Percentiles rank a stretch among this genome's conserved stretches.
phyloP scores from a whole-genome alignment of 2,329 filamentous ascomycete genomes.

The Colletotrichum plurivorum region DNA sequence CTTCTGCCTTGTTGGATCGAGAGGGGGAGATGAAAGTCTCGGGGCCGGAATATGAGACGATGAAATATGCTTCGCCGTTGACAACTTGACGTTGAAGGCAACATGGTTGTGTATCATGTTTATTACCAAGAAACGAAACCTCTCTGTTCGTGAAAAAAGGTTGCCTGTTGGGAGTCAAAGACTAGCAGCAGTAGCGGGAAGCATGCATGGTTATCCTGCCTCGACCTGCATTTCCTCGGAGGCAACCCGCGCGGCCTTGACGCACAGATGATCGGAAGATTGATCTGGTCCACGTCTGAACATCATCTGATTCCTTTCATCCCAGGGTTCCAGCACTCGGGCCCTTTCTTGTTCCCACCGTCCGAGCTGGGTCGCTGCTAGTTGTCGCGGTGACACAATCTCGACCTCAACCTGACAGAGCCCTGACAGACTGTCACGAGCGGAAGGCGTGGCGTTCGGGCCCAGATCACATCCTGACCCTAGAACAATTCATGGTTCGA shows the following conservation, averaged over 20 bases:
- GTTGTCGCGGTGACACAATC: slow-evolving; percentile 27
- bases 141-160: too few species aligned
- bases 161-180: not conserved
- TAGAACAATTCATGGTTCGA: not conserved
- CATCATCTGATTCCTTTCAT: slow-evolving; percentile 9
- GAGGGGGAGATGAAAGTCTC: slow-evolving; percentile 18
- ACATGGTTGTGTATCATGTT: not conserved
- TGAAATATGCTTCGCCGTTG: not conserved
- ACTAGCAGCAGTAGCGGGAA: not conserved
- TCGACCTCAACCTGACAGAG: slow-evolving; percentile 17
- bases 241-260: not conserved
- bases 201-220: slow-evolving; percentile 9
- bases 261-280: slow-evolving; percentile 26
- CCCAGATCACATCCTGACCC: slow-evolving; percentile 4
- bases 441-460: slow-evolving; percentile 20
- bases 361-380: slow-evolving; percentile 1
- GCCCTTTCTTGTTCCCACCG: not conserved
- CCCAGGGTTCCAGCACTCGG: slow-evolving; percentile 2
- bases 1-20: not conserved
- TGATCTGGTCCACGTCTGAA: slow-evolving; percentile 17
- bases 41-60: not conserved
- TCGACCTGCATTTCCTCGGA: not conserved
- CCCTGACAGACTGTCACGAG: slow-evolving; percentile 34
- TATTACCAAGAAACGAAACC: not conserved
- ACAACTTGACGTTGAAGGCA: too few species aligned